Base-by-base conservation (phyloP, 2,329 filamentous ascomycete species). In the Blastomyces parvus region DNA sequence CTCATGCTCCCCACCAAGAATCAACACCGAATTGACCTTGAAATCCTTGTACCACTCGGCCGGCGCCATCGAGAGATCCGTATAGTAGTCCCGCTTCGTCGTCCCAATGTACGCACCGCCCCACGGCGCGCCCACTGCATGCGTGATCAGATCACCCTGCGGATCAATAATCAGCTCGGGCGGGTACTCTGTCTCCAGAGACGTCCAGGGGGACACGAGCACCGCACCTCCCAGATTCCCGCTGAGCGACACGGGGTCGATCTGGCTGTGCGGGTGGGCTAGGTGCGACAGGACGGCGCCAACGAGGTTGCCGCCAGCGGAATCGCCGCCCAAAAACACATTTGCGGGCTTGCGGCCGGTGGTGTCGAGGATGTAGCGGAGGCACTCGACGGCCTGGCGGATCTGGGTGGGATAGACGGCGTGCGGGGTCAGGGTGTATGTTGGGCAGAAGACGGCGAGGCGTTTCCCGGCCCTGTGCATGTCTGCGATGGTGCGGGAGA, bases 191-290 rank as follows among this genome's bases (percentile, higher is more conserved):
- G 17, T 76, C 69, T 0, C 71, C 72, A 38, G 71, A 70, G 69
- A 85, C 83, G 19, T 71, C 84, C 85, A 87, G 0, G 84, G 84
- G 0, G 79, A 81, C 46, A 85, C 79, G 0, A 83, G 75, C 33
- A 86, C 70, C 0, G 79, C 75, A 0, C 77, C 83, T 2, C 70
- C 71, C 42, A 75, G 59, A 71, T 76, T 61, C 81, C 70, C 50
- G 70, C 78, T 44, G 67, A 74, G 0, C 66, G 66, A 7, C 80
- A 76, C 0, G 63, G 67, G 60, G 79, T 71, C 8, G 69, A 84
- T 76, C 0, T 80, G 76, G 0, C 82, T 77, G 64, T 86, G 83
- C 0, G 84, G 83, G 66, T 86, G 84, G 0, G 72, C 68, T 1
- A 77, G 62, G 50, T 77, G 76, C 38, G 73, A 64, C 11, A 77